Evolutionary conservation across 345 rosid species (phyloP).

Genomic region (Pugionium cornutum): DNA sequence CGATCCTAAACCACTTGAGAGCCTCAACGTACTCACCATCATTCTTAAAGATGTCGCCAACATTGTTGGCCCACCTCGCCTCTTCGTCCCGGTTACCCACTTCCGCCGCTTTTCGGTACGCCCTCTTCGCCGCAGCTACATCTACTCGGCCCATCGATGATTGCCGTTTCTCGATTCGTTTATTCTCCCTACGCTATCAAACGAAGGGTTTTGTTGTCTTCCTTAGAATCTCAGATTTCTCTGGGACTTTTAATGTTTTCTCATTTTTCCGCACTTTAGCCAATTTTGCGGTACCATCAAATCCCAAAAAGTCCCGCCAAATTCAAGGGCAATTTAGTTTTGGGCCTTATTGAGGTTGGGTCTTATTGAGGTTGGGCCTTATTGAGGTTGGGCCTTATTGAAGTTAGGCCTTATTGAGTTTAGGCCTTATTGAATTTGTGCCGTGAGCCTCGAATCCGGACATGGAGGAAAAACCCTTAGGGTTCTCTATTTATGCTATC

Average conservation of each 20-base stretch:
- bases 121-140: slow-evolving; percentile 60
- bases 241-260: background rate
- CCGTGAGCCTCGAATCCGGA: background rate
- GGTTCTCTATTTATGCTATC: slow-evolving; percentile 25
- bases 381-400: background rate
- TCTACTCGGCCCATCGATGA: slow-evolving; percentile 51
- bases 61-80: slow-evolving; percentile 91
- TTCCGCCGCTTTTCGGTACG: slow-evolving; percentile 59
- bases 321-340: background rate
- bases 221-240: slow-evolving; percentile 20
- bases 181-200: background rate
- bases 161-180: background rate
- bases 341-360: background rate
- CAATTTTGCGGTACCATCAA: slow-evolving; percentile 16
- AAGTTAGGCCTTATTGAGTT: too few species aligned
- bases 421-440: background rate
- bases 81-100: slow-evolving; percentile 84
- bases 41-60: slow-evolving; percentile 76
- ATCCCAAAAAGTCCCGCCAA: slow-evolving; percentile 38
- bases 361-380: background rate
- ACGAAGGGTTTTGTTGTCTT: slow-evolving; percentile 4
- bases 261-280: slow-evolving; percentile 8
- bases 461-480: slow-evolving; percentile 13
- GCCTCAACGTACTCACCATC: slow-evolving; percentile 90
- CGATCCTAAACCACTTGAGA: slow-evolving; percentile 76